phyloP scores from a whole-genome alignment of 2,329 filamentous ascomycete genomes.

The Fusarium coffeatum region DNA sequence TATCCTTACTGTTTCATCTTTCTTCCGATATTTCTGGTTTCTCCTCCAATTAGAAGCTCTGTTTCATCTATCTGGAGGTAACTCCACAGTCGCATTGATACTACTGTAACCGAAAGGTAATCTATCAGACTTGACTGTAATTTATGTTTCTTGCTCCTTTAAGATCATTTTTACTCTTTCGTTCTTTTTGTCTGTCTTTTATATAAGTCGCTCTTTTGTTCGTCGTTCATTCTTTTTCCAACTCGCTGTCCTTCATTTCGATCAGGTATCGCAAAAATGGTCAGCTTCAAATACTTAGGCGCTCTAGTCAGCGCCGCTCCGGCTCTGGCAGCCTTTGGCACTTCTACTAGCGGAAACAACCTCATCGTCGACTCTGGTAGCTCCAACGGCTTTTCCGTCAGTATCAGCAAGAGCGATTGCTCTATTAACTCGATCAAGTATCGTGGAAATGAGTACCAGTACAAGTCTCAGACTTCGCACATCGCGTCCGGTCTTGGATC shows the following conservation, averaged over 20 bases:
- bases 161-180: constrained; percentile 1
- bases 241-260: constrained; percentile 5
- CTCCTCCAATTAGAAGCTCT: constrained; percentile 42
- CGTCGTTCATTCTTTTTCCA: background rate
- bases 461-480: constrained; percentile 53
- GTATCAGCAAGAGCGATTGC: constrained; percentile 65
- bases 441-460: constrained; percentile 69
- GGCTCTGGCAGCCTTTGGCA: constrained; percentile 56
- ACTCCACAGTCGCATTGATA: background rate
- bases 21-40: constrained; percentile 33
- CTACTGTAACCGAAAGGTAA: background rate
- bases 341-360: constrained; percentile 55
- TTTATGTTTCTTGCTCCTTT: background rate
- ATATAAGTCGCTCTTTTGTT: background rate
- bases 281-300: constrained; percentile 39
- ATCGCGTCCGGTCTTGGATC: constrained; percentile 59
- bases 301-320: constrained; percentile 48
- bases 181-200: background rate
- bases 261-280: constrained; percentile 39
- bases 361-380: constrained; percentile 62
- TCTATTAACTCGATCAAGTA: constrained; percentile 74
- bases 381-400: constrained; percentile 62
- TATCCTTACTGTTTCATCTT: constrained; percentile 38
- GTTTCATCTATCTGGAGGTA: constrained; percentile 22
- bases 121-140: background rate